Evolutionary conservation across 805 yeast genomes (phyloP).

Genomic region (Teunomyces gatunensis): DNA sequence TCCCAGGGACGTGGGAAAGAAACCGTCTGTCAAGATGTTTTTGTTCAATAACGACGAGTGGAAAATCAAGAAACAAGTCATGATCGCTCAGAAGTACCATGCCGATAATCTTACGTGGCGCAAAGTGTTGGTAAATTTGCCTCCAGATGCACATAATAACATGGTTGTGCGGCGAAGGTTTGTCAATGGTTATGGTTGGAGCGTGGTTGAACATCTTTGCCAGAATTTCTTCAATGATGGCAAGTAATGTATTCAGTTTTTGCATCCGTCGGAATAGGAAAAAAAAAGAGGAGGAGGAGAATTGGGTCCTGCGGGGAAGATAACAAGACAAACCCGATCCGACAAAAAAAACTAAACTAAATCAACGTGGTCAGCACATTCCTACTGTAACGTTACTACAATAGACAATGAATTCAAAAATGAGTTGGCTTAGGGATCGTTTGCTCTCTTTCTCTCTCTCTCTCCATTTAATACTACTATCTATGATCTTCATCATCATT

Average conservation of each 20-base stretch:
- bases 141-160: slow-evolving; percentile 48
- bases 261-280: neutral
- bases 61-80: slow-evolving; percentile 39
- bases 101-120: slow-evolving; percentile 38
- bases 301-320: neutral
- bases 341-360: no score
- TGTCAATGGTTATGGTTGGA: slow-evolving; percentile 48
- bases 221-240: slow-evolving; percentile 19
- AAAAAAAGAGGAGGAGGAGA: no score
- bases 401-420: no score
- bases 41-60: slow-evolving; percentile 30
- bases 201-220: slow-evolving; percentile 41
- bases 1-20: slow-evolving; percentile 17
- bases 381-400: no score
- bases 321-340: neutral
- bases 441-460: no score
- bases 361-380: no score
- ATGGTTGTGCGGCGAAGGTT: slow-evolving; percentile 43
- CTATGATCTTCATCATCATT: no score
- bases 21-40: slow-evolving; percentile 7
- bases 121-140: slow-evolving; percentile 41
- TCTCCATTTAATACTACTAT: no score
- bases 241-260: neutral
- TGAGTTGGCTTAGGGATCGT: no score
- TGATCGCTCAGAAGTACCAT: slow-evolving; percentile 42